Conservation (phyloP, 164 flowering plant genomes). For the Platanus orientalis region DNA sequence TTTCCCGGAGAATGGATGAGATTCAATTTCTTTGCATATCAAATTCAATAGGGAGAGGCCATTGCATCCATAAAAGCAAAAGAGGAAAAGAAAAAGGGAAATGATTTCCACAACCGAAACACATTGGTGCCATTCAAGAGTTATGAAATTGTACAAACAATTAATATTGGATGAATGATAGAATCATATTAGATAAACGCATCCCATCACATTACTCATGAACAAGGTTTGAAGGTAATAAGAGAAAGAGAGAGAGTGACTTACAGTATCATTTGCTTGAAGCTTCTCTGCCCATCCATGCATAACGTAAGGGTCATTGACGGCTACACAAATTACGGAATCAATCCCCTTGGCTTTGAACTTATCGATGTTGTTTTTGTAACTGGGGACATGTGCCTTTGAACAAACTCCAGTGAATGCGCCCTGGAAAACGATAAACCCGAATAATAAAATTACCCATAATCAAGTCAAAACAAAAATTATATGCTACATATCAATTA, state of each 20-base stretch:
- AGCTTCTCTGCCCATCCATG: conserved; percentile 96
- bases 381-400: conserved; percentile 84
- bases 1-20: too few species aligned
- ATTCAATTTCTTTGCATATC: too few species aligned
- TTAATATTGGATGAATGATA: too few species aligned
- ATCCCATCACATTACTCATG: not conserved
- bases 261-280: conserved; percentile 76
- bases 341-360: conserved; percentile 93
- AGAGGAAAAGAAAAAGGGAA: too few species aligned
- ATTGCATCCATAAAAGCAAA: too few species aligned
- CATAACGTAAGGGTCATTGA: conserved; percentile 88
- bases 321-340: conserved; percentile 85
- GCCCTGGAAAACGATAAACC: conserved; percentile 45
- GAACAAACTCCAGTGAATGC: conserved; percentile 96
- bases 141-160: too few species aligned
- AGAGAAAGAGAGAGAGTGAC: conserved; percentile 15
- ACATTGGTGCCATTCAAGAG: too few species aligned
- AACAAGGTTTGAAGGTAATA: not conserved
- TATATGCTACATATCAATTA: not conserved
- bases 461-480: not conserved
- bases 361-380: conserved; percentile 74
- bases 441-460: not conserved
- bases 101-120: too few species aligned
- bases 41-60: too few species aligned
- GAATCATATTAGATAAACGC: too few species aligned